phyloP scores from a whole-genome alignment of 345 rosid genomes.

The Gossypium sturtianum region DNA sequence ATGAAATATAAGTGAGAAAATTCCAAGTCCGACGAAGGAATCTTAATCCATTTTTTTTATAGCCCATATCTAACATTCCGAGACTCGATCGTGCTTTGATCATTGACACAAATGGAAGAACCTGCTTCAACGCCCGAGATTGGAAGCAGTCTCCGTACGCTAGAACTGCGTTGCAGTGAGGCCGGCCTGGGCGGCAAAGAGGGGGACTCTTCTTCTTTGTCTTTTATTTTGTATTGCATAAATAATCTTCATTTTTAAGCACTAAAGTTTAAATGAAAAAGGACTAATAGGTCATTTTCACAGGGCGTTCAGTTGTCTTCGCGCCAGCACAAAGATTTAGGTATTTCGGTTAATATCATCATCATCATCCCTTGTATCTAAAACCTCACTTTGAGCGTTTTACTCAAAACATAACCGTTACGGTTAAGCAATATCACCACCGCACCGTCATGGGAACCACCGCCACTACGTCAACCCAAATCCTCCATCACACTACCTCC shows the following conservation, averaged over 20 bases:
- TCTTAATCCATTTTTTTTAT: not conserved
- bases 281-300: conserved; percentile 8
- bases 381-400: not conserved
- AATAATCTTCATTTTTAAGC: not conserved
- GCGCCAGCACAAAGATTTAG: conserved; percentile 11
- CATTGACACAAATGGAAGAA: conserved; percentile 1
- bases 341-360: not conserved
- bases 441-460: conserved; percentile 5
- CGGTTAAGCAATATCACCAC: not conserved
- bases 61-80: not conserved
- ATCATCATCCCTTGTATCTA: not conserved
- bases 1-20: not conserved
- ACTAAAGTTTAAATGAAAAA: not conserved
- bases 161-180: not conserved
- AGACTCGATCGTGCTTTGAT: not conserved
- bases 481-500: conserved; percentile 34
- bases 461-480: conserved; percentile 21
- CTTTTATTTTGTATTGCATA: not conserved
- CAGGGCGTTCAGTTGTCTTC: not conserved
- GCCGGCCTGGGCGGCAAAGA: conserved; percentile 11
- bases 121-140: not conserved
- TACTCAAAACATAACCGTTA: not conserved
- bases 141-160: not conserved
- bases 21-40: not conserved
- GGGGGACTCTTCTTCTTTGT: not conserved